phyloP scores from a whole-genome alignment of 2,329 filamentous ascomycete species.

The Aspergillus sp. region DNA sequence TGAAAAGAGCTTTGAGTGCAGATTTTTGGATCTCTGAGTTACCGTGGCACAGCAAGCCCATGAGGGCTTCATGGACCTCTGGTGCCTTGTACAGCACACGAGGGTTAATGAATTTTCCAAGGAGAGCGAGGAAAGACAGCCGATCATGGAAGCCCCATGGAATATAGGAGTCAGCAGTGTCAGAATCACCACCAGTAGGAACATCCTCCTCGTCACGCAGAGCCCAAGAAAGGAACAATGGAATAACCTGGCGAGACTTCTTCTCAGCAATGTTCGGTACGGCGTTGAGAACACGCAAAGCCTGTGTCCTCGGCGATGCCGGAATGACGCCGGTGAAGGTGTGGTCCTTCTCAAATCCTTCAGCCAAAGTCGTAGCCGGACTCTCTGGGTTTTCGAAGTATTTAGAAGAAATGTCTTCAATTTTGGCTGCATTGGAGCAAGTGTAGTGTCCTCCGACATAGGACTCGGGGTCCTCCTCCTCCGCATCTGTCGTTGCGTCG shows the following conservation, averaged over 20 bases:
- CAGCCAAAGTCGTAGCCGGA: slow-evolving; percentile 61
- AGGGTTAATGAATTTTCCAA: slow-evolving; percentile 84
- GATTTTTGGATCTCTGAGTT: slow-evolving; percentile 87
- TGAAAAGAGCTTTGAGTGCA: slow-evolving; percentile 78
- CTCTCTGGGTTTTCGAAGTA: slow-evolving; percentile 57
- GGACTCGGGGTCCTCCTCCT: slow-evolving; percentile 28
- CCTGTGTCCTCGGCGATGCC: slow-evolving; percentile 68
- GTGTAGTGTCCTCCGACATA: slow-evolving; percentile 64
- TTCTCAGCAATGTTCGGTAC: slow-evolving; percentile 81
- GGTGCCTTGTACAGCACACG: slow-evolving; percentile 76
- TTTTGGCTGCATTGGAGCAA: slow-evolving; percentile 70
- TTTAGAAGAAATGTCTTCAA: slow-evolving; percentile 57
- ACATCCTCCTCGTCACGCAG: slow-evolving; percentile 52
- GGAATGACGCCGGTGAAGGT: slow-evolving; percentile 32
- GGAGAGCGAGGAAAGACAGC: slow-evolving; percentile 77
- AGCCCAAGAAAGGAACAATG: slow-evolving; percentile 83
- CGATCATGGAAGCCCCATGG: slow-evolving; percentile 65
- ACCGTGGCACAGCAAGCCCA: slow-evolving; percentile 79
- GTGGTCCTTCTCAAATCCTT: slow-evolving; percentile 67
- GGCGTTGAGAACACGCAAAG: slow-evolving; percentile 73
- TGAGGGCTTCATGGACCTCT: slow-evolving; percentile 73
- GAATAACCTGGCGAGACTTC: slow-evolving; percentile 79
- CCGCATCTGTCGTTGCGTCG: slow-evolving; percentile 23
- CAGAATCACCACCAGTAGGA: slow-evolving; percentile 19
- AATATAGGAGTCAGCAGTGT: slow-evolving; percentile 23